Conservation (phyloP, 768 basidiomycete genomes). For the Tricholoma hemisulphureum region DNA sequence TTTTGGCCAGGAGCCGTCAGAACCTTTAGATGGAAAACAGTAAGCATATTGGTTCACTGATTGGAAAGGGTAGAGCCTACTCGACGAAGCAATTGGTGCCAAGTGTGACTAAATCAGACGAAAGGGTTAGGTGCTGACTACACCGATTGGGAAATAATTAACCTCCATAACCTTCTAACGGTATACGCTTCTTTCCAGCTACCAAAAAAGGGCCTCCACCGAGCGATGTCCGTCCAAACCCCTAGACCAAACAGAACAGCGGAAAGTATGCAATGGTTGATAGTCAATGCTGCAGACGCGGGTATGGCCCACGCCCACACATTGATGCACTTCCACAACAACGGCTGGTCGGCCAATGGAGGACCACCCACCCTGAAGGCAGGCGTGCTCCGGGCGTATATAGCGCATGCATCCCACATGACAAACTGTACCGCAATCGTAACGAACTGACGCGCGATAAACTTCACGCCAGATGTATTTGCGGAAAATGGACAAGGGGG, state of each 20-base stretch:
- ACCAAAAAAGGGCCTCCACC: slow-evolving; percentile 32
- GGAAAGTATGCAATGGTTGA: slow-evolving; percentile 8
- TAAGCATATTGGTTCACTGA: neutral
- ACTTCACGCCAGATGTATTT: slow-evolving; percentile 17
- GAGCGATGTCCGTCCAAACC: slow-evolving; percentile 17
- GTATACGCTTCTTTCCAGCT: slow-evolving; percentile 29
- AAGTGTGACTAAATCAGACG: slow-evolving; percentile 16
- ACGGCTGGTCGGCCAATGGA: slow-evolving; percentile 10
- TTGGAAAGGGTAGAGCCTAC: slow-evolving; percentile 9
- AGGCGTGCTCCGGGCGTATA: slow-evolving; percentile 9
- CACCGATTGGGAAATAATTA: slow-evolving; percentile 6
- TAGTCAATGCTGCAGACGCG: slow-evolving; percentile 13
- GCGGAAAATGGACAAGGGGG: slow-evolving; percentile 14
- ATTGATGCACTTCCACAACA: slow-evolving; percentile 15
- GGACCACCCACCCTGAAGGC: slow-evolving; percentile 12
- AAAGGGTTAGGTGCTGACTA: neutral
- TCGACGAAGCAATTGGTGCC: slow-evolving; percentile 25
- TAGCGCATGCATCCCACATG: slow-evolving; percentile 15
- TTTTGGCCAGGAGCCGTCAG: slow-evolving; percentile 9
- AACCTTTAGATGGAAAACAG: neutral
- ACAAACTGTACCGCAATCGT: slow-evolving; percentile 8
- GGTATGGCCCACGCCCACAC: slow-evolving; percentile 22
- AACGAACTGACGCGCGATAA: slow-evolving; percentile 19
- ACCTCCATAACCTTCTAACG: slow-evolving; percentile 36
- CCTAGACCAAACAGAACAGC: slow-evolving; percentile 10